These are phyloP conservation scores for Syncephalastrum sp. DNA, from an alignment of 371 early-diverging fungal genomes.

Conservation along the genomic window DNA sequence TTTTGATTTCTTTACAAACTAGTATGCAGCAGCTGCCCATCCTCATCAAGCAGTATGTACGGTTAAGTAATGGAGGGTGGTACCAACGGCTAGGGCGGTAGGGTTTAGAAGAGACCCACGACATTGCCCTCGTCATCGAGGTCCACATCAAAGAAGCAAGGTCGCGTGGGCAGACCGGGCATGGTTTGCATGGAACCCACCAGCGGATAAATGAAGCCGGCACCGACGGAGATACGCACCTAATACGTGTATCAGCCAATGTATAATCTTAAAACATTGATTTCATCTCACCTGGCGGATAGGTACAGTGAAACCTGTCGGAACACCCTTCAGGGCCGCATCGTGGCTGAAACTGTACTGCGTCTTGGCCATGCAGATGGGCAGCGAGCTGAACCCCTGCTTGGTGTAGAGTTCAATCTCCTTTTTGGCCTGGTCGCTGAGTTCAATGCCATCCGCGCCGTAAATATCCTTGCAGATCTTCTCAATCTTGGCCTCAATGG, in stretches of 20 bases:
- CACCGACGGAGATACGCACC: constrained; percentile 86
- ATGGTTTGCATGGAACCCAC: constrained; percentile 96
- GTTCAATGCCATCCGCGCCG: constrained; percentile 87
- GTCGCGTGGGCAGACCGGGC: constrained; percentile 98
- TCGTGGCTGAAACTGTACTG: constrained; percentile 91
- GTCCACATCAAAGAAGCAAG: constrained; percentile 96
- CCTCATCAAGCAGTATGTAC: too few relatives aligned
- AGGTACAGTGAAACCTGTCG: constrained; percentile 89
- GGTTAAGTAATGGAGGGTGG: too few relatives aligned
- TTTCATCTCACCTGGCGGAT: constrained; percentile 52
- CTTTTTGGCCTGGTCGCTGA: constrained; percentile 75
- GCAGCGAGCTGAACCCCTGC: constrained; percentile 83
- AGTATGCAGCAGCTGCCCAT: too few relatives aligned
- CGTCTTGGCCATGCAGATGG: constrained; percentile 99
- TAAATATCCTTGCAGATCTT: constrained; percentile 91
- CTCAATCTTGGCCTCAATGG: constrained; percentile 89
- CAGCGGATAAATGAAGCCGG: constrained; percentile 96
- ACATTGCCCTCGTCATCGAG: constrained; percentile 88
- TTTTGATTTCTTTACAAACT: too few relatives aligned
- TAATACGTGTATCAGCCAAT: too few relatives aligned
- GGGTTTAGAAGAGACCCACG: constrained; percentile 77
- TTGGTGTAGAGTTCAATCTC: constrained; percentile 83
- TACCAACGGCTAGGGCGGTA: neutral
- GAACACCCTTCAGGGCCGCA: constrained; percentile 89
- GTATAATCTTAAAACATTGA: too few relatives aligned